phyloP scores from a whole-genome alignment of 352 stramenopile species.

The Globisporangium nagaii region DNA sequence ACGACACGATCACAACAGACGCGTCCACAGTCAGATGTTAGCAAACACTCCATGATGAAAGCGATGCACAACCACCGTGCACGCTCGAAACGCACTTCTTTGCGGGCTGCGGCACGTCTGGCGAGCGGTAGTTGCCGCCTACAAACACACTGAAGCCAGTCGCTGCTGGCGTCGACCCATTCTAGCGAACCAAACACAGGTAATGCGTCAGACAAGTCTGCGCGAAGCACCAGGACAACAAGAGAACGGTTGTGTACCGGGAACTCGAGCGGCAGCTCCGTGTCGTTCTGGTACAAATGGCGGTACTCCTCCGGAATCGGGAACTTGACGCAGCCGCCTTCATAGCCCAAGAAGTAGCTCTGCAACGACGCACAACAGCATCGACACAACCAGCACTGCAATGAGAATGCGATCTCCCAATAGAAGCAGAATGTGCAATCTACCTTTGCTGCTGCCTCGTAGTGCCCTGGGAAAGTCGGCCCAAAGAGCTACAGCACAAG shows the following conservation, averaged over 20 bases:
- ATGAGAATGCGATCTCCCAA: no score
- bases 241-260: no score
- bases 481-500: slow-evolving; percentile 55
- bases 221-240: no score
- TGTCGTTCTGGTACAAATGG: slow-evolving; percentile 71
- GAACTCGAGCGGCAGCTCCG: slow-evolving; percentile 75
- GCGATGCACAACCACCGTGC: neutral
- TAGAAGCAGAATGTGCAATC: no score
- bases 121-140: slow-evolving; percentile 37
- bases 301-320: slow-evolving; percentile 70
- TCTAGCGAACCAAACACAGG: slow-evolving; percentile 24
- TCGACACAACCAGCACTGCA: no score
- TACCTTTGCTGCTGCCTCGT: slow-evolving; percentile 61
- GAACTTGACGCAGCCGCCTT: slow-evolving; percentile 69
- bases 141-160: slow-evolving; percentile 67
- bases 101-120: slow-evolving; percentile 26
- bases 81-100: slow-evolving; percentile 33
- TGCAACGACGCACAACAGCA: slow-evolving; percentile 9
- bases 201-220: no score
- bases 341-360: slow-evolving; percentile 72
- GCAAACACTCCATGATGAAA: neutral
- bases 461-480: slow-evolving; percentile 77
- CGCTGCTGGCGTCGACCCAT: slow-evolving; percentile 65
- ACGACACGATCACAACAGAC: neutral
- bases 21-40: no score